These are phyloP conservation scores for Linum usitatissimum DNA, from an alignment of 345 rosid genomes.

Conservation along the genomic window DNA sequence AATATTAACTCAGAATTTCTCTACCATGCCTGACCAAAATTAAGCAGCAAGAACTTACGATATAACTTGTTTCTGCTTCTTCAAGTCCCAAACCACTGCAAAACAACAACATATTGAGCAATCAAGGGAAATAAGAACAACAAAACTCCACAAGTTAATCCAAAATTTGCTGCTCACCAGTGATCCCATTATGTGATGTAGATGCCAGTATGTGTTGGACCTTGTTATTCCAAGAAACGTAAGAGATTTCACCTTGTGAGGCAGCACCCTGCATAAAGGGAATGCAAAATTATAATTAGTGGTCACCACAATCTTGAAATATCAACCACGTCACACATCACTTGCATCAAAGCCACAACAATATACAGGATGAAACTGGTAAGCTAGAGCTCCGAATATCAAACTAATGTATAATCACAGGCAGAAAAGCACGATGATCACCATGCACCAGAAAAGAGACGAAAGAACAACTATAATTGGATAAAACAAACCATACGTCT, in stretches of 20 bases:
- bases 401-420: background rate
- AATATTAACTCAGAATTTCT: background rate
- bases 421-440: too few species aligned
- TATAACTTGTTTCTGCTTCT: constrained; percentile 90
- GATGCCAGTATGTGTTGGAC: constrained; percentile 91
- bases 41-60: constrained; percentile 39
- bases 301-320: background rate
- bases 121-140: constrained; percentile 4
- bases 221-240: constrained; percentile 89
- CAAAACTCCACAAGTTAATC: background rate
- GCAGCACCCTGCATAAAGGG: constrained; percentile 65
- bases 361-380: background rate
- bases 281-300: background rate
- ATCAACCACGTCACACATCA: background rate
- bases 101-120: constrained; percentile 9
- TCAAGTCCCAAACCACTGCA: constrained; percentile 94
- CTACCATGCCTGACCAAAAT: background rate
- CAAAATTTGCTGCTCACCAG: constrained; percentile 51
- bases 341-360: background rate
- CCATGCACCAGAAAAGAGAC: background rate
- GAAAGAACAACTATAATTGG: background rate
- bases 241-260: constrained; percentile 96
- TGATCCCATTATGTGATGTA: constrained; percentile 84
- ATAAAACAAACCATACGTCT: too few species aligned
- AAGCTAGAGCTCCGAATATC: background rate